phyloP scores from a whole-genome alignment of 192 early-diverging fungal species.

The Coemansia sp. region DNA sequence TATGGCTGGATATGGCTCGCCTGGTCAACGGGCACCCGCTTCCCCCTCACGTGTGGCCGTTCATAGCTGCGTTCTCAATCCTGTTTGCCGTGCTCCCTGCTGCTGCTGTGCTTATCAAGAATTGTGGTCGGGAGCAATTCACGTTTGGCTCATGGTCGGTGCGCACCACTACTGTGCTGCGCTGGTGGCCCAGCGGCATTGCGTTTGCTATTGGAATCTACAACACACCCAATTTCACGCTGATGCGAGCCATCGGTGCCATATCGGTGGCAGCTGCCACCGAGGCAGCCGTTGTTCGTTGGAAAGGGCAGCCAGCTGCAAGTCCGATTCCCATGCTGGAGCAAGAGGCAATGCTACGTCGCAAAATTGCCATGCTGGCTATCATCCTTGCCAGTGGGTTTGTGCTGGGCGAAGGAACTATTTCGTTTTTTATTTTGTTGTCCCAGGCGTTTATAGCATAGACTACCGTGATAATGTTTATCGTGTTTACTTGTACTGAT shows the following conservation, averaged over 20 bases:
- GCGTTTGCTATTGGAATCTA: slow-evolving; percentile 79
- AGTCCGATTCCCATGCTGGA: neutral
- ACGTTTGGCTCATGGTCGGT: slow-evolving; percentile 4
- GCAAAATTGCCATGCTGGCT: slow-evolving; percentile 53
- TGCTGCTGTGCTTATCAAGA: neutral
- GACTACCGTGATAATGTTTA: too few species aligned
- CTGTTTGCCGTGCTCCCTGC: slow-evolving; percentile 53
- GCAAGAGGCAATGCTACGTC: slow-evolving; percentile 15
- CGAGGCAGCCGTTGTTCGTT: slow-evolving; percentile 17
- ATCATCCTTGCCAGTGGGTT: slow-evolving; percentile 73
- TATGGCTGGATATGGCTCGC: slow-evolving; percentile 75
- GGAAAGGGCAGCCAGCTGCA: neutral
- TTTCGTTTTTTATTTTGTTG: slow-evolving; percentile 59
- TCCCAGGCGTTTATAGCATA: slow-evolving; percentile 32
- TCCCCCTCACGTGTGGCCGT: slow-evolving; percentile 60
- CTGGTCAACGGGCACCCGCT: slow-evolving; percentile 71
- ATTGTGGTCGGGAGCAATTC: neutral
- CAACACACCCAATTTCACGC: slow-evolving; percentile 71
- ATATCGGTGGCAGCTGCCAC: slow-evolving; percentile 40
- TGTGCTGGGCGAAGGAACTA: slow-evolving; percentile 70
- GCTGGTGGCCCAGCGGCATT: slow-evolving; percentile 69
- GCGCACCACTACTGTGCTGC: slow-evolving; percentile 9
- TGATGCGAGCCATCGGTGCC: slow-evolving; percentile 65
- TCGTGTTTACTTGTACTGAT: too few species aligned
- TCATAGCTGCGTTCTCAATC: slow-evolving; percentile 54